Percentiles rank a stretch among this genome's conserved stretches.
Conservation (phyloP, 768 basidiomycete species). For the Neoboletus brunneissimus region DNA sequence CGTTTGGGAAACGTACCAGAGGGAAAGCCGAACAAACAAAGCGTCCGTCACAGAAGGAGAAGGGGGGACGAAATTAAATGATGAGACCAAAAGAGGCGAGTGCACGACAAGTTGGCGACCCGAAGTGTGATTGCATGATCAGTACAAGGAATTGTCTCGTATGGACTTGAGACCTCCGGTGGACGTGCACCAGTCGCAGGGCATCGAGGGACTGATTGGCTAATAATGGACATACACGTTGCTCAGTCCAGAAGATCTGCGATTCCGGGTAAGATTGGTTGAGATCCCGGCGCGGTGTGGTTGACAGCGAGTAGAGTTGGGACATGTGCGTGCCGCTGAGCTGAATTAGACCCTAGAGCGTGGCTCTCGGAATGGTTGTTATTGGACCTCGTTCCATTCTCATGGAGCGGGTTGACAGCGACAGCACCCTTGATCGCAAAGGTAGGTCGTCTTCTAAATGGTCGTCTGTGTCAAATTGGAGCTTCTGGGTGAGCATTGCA, state of each 20-base stretch:
- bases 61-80: slow-evolving; percentile 30
- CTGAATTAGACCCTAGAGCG: slow-evolving; percentile 26
- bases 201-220: slow-evolving; percentile 16
- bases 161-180: slow-evolving; percentile 20
- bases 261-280: slow-evolving; percentile 14
- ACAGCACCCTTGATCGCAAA: slow-evolving; percentile 28
- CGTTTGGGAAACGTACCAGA: slow-evolving; percentile 26
- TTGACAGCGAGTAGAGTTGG: slow-evolving; percentile 12
- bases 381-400: slow-evolving; percentile 29
- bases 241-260: slow-evolving; percentile 23
- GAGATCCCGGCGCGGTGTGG: slow-evolving; percentile 19
- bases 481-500: slow-evolving; percentile 8
- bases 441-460: slow-evolving; percentile 21
- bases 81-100: slow-evolving; percentile 29
- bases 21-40: slow-evolving; percentile 28
- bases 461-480: slow-evolving; percentile 20
- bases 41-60: slow-evolving; percentile 31
- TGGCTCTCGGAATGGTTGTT: slow-evolving; percentile 22
- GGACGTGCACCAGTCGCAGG: slow-evolving; percentile 18
- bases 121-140: slow-evolving; percentile 27
- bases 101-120: slow-evolving; percentile 23
- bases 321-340: slow-evolving; percentile 25
- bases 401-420: slow-evolving; percentile 22
- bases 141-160: slow-evolving; percentile 21
- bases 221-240: slow-evolving; percentile 23